Percentiles rank a stretch among this genome's conserved stretches.
Evolutionary conservation across 257 asterid species (phyloP).

Genomic region (Misopates orontium): DNA sequence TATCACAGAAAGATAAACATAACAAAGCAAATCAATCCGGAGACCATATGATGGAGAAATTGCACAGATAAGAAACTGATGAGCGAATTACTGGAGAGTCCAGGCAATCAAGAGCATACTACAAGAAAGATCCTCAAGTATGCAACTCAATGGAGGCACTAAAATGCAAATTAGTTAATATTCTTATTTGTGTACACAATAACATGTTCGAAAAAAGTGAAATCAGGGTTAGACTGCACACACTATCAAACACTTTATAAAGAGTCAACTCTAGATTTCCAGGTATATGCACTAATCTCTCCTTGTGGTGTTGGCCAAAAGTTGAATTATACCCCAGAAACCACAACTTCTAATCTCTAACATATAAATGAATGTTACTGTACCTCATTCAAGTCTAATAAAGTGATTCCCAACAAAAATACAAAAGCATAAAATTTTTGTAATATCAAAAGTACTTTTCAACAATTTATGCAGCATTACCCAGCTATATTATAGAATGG

Average conservation of each 20-base stretch:
- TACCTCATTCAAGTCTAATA: neutral
- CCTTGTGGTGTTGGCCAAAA: neutral
- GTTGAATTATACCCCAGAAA: too few species aligned
- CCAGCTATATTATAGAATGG: too few species aligned
- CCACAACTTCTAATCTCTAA: too few species aligned
- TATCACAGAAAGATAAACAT: slow-evolving; percentile 7
- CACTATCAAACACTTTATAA: slow-evolving; percentile 1
- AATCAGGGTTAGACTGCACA: neutral
- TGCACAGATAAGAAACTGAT: neutral
- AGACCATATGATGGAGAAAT: neutral
- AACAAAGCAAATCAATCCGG: slow-evolving; percentile 1
- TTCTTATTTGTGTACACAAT: neutral
- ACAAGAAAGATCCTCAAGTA: neutral
- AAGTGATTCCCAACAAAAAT: neutral
- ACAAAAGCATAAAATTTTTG: neutral
- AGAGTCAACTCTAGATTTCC: slow-evolving; percentile 7
- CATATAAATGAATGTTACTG: neutral
- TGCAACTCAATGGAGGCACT: neutral
- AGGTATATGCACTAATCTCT: neutral
- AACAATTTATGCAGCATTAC: slow-evolving; percentile 1
- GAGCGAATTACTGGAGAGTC: too few species aligned
- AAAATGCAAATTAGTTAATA: neutral
- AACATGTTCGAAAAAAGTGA: neutral
- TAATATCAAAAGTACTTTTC: neutral
- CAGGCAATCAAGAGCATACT: neutral